Conservation (phyloP, 257 asterid species). For the Coffea eugenioides region DNA sequence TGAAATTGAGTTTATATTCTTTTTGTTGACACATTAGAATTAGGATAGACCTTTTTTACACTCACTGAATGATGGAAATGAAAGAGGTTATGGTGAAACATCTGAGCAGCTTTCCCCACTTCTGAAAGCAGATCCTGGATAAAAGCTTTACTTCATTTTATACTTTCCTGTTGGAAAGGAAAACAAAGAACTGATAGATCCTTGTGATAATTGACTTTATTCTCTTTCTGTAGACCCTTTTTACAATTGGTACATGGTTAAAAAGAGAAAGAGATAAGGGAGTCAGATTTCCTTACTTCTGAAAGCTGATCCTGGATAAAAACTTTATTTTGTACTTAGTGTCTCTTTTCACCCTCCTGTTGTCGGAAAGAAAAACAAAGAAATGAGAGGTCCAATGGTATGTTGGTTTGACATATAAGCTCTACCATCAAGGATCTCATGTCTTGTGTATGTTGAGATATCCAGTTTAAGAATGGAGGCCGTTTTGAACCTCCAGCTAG, state of each 20-base stretch:
- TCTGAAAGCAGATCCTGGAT: too few species aligned
- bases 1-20: constrained; percentile 4
- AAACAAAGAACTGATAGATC: constrained; percentile 26
- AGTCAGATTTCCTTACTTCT: not conserved
- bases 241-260: not conserved
- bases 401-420: not conserved
- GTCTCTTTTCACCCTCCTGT: not conserved
- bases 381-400: not conserved
- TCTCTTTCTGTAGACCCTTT: not conserved
- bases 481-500: not conserved
- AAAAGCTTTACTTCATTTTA: too few species aligned
- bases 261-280: not conserved
- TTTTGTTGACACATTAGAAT: not conserved
- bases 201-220: constrained; percentile 28
- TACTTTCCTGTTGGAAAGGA: too few species aligned
- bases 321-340: not conserved
- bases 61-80: too few species aligned
- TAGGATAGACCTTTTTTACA: too few species aligned
- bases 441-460: not conserved
- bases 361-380: not conserved
- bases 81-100: too few species aligned
- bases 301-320: not conserved
- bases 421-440: not conserved
- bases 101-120: too few species aligned
- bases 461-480: not conserved